Evolutionary conservation across 73 alveolate genomes (phyloP).

Genomic region (Tetrahymena elliotti): DNA sequence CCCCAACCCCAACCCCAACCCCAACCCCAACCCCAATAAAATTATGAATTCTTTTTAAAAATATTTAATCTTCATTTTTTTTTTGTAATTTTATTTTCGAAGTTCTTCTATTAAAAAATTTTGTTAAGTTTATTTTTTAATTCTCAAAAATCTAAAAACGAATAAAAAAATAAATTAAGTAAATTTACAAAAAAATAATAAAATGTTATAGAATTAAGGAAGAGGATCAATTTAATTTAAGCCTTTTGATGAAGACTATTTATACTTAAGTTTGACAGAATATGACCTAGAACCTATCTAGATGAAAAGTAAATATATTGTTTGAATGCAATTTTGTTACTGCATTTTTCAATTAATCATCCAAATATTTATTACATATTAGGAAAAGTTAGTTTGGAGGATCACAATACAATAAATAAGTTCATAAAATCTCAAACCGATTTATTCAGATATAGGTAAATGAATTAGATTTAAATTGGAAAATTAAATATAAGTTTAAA

Average conservation of each 20-base stretch:
- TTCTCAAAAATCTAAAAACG: not conserved
- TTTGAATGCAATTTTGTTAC: not conserved
- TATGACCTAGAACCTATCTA: not conserved
- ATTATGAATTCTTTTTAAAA: not conserved
- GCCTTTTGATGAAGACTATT: not conserved
- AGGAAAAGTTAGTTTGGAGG: not conserved
- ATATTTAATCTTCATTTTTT: not conserved
- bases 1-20: not conserved
- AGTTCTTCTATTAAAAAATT: not conserved
- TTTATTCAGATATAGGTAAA: not conserved
- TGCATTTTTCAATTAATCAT: not conserved
- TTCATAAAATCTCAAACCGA: not conserved
- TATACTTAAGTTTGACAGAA: not conserved
- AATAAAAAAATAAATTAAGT: not conserved
- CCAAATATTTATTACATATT: not conserved
- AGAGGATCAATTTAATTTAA: not conserved
- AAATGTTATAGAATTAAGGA: not conserved
- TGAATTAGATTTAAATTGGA: not conserved
- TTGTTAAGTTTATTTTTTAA: not conserved
- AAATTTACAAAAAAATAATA: not conserved
- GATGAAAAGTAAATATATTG: not conserved
- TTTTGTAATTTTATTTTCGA: not conserved
- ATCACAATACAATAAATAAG: not conserved
- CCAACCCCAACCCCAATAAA: not conserved
- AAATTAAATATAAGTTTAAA: not conserved